These are phyloP conservation scores for Acmispon strigosus DNA, from an alignment of 306 rosid genomes.

Conservation along the genomic window DNA sequence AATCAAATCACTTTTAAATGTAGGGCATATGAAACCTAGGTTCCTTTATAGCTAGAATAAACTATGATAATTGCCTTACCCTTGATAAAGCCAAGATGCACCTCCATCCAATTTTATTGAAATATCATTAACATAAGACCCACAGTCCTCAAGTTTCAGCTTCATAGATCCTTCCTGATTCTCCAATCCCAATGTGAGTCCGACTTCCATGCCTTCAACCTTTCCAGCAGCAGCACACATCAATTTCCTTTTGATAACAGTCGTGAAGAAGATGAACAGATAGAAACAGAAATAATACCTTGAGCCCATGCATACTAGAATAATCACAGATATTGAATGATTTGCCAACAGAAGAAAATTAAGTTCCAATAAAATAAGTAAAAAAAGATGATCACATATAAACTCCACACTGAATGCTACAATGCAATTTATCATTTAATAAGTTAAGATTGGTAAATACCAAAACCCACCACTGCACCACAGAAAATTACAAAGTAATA, in stretches of 20 bases:
- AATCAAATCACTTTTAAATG: too few species aligned
- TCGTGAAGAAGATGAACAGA: constrained; percentile 14
- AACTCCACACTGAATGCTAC: background rate
- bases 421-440: background rate
- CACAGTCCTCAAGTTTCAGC: constrained; percentile 53
- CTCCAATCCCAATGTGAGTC: constrained; percentile 68
- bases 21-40: background rate
- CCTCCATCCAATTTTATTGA: constrained; percentile 85
- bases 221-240: constrained; percentile 35
- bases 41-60: background rate
- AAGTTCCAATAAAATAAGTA: background rate
- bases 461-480: background rate
- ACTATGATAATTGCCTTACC: constrained; percentile 41
- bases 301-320: constrained; percentile 5
- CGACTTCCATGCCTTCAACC: constrained; percentile 86
- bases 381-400: background rate
- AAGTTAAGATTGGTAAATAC: background rate
- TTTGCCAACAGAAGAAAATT: background rate
- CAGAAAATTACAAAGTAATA: background rate
- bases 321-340: background rate
- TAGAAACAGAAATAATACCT: constrained; percentile 1
- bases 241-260: constrained; percentile 26
- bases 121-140: constrained; percentile 61
- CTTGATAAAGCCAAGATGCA: constrained; percentile 97
- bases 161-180: constrained; percentile 66